phyloP scores from a whole-genome alignment of 2,329 filamentous ascomycete species.

The Sporothrix mexicana region DNA sequence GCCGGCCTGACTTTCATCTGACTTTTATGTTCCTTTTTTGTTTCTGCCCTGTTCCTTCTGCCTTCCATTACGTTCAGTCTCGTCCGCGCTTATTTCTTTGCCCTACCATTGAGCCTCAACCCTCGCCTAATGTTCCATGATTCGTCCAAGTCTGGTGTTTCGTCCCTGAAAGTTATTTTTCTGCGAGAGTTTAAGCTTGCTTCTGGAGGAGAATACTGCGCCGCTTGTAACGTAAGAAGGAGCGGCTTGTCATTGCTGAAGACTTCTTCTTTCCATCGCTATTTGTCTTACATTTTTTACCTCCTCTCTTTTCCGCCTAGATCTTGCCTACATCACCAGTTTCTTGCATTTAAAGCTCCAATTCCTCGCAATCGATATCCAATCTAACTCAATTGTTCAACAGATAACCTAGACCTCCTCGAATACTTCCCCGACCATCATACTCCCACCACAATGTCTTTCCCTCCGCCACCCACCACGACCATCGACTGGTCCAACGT shows the following conservation, averaged over 20 bases:
- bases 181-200: not conserved
- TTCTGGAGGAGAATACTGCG: too few species aligned
- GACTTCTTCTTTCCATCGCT: not conserved
- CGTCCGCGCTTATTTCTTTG: conserved; percentile 8
- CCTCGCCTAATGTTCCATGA: not conserved
- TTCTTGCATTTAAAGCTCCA: not conserved
- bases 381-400: not conserved
- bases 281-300: not conserved
- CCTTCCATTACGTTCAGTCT: not conserved
- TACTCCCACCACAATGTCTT: conserved; percentile 53
- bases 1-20: not conserved
- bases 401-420: not conserved
- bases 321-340: not conserved
- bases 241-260: too few species aligned
- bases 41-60: not conserved
- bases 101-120: conserved; percentile 19
- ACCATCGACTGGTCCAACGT: conserved; percentile 94
- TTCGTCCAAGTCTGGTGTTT: not conserved
- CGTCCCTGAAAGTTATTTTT: not conserved
- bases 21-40: not conserved
- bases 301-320: not conserved
- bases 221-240: too few species aligned
- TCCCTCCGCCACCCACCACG: conserved; percentile 77
- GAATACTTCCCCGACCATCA: too few species aligned
- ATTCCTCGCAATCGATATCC: not conserved